Evolutionary conservation across 495 filamentous ascomycete genomes (phyloP), one percentile per base, ranked within the genome.

Genomic region (Oleoguttula mirabilis): DNA sequence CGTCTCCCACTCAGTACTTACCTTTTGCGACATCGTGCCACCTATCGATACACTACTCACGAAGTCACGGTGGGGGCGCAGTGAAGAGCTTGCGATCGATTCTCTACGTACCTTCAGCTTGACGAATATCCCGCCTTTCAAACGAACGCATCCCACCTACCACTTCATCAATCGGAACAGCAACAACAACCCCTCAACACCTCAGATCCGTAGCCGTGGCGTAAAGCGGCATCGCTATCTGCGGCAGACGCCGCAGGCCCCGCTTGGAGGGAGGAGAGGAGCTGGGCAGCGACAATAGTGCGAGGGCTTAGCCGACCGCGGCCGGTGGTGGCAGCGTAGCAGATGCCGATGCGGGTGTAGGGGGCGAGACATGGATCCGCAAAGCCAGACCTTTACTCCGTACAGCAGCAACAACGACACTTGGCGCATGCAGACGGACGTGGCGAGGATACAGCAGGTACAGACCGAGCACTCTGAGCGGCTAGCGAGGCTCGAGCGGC

Each of bases 401-500:
- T 73, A 71, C 54, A 80, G 83, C 67, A 53, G 28, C 36, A 45
- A 48, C 24, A 39, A 37, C 40, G 86, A 93, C 61, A 68, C 88
- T 43, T 88, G 84, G 73, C 78, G 79, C 65, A 70, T 94, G 45
- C 80, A 88, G 57, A 82, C 84, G 66, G 84, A 93, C 52, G 69
- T 95, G 65, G 84, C 79, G 62, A 79, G 83, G 55, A 66, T 94
- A 30, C 82, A 88, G 48, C 67, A 76, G 45, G 68, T 80, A 36
- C 85, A 93, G 59, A 71, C 71, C 51, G 77, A 83, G 50, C 85
- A 93, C 62, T 69, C 74, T n/a, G 85, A 93, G 51, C 71, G 87
- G 39, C 67, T 95, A 45, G 64, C 76, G 19, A 67, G 80, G 36
- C 66, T 95, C 41, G 87, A 95, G 61, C 79, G 82, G 47, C 77